phyloP scores from a whole-genome alignment of 495 filamentous ascomycete species.

The Parmelia sp. region DNA sequence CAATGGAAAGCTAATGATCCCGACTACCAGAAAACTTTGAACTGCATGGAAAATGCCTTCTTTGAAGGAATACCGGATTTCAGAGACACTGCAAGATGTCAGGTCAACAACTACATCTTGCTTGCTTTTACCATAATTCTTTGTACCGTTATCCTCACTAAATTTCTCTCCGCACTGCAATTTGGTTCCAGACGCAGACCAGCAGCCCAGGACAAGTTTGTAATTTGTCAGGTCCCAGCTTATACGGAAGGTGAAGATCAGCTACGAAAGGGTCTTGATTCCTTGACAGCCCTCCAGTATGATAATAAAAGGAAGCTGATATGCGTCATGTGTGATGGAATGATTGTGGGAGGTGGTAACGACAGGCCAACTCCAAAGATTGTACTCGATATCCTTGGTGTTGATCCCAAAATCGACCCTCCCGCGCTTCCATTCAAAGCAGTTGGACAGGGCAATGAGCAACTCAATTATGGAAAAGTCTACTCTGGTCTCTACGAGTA shows the following conservation, averaged over 20 bases:
- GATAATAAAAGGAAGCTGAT: conserved; percentile 97
- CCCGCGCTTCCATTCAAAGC: conserved; percentile 88
- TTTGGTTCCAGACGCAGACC: conserved; percentile 88
- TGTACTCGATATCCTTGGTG: conserved; percentile 91
- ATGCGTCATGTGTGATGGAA: conserved; percentile 87
- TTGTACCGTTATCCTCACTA: conserved; percentile 70
- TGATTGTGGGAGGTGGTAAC: conserved; percentile 95
- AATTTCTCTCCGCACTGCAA: conserved; percentile 92
- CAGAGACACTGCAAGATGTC: conserved; percentile 65
- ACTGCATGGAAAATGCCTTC: conserved; percentile 78
- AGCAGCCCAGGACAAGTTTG: conserved; percentile 91
- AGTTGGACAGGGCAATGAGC: conserved; percentile 80
- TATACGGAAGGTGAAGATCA: conserved; percentile 98
- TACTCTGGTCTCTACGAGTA: conserved; percentile 97
- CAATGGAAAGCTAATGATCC: conserved; percentile 49
- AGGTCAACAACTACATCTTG: conserved; percentile 88
- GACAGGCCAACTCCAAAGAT: conserved; percentile 97
- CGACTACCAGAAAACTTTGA: conserved; percentile 51
- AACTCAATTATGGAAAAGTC: conserved; percentile 97
- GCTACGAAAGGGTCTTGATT: conserved; percentile 85
- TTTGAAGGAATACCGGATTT: conserved; percentile 82
- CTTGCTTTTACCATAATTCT: conserved; percentile 79
- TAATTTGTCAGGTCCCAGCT: conserved; percentile 95
- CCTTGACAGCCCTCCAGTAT: conserved; percentile 86
- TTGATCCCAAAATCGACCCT: conserved; percentile 94